These are phyloP conservation scores for cucumber (Cucumis sativus) DNA, from an alignment of 306 rosid genomes.

Conservation along the genomic window DNA sequence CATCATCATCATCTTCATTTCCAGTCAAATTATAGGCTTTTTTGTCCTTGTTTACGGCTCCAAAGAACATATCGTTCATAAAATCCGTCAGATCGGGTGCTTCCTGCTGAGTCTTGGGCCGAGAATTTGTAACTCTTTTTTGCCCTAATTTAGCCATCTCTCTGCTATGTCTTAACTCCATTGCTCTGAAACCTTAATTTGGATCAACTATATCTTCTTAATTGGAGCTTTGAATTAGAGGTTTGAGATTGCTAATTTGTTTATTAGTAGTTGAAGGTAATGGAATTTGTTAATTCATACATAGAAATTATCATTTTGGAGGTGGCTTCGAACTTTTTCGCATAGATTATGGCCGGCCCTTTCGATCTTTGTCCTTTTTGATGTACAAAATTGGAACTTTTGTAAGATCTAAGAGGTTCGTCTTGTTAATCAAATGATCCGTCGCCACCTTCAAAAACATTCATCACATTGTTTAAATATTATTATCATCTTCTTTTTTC, in stretches of 20 bases:
- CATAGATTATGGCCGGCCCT: slow-evolving; percentile 2
- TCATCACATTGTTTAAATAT: no score
- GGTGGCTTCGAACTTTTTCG: background rate
- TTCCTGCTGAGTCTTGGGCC: slow-evolving; percentile 13
- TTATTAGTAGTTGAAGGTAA: background rate
- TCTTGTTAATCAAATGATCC: background rate
- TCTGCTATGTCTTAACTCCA: slow-evolving; percentile 14
- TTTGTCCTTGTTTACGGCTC: slow-evolving; percentile 14
- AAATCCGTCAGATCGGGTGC: slow-evolving; percentile 65
- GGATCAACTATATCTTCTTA: background rate
- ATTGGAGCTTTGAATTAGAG: background rate
- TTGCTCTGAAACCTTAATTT: background rate
- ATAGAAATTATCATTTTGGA: background rate
- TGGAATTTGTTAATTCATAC: background rate
- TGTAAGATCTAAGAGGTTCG: background rate
- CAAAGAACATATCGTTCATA: slow-evolving; percentile 80
- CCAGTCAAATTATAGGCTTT: slow-evolving; percentile 51
- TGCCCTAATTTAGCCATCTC: slow-evolving; percentile 21
- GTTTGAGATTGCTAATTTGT: background rate
- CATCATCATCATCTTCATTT: background rate
- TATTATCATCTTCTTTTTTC: no score
- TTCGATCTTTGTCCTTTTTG: background rate
- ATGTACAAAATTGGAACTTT: background rate
- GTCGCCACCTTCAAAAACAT: background rate
- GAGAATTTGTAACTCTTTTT: slow-evolving; percentile 18